These are phyloP conservation scores for Moniliella sp. DNA, from an alignment of 1,284 basidiomycete genomes.

Conservation along the genomic window DNA sequence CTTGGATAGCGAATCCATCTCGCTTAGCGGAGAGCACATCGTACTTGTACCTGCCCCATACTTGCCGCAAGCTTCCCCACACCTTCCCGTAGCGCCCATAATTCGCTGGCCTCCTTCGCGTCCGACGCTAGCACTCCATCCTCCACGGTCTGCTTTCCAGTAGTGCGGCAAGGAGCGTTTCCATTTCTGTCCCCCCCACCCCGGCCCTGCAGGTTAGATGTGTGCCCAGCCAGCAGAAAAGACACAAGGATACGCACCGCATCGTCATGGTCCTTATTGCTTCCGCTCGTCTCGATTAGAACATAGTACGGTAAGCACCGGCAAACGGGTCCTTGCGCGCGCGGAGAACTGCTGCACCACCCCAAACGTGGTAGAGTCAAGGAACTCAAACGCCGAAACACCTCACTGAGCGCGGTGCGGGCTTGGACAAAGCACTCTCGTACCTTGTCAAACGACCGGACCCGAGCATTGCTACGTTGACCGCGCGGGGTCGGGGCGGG, in stretches of 20 bases:
- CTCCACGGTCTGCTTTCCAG: constrained; percentile 56
- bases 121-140: constrained; percentile 85
- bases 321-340: constrained; percentile 34
- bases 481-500: constrained; percentile 47
- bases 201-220: too few relatives aligned
- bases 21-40: constrained; percentile 72
- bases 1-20: constrained; percentile 76
- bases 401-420: constrained; percentile 57
- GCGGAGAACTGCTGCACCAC: constrained; percentile 45
- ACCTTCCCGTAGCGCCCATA: constrained; percentile 82
- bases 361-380: constrained; percentile 69
- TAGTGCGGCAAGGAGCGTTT: constrained; percentile 62
- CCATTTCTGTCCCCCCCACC: too few relatives aligned
- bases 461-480: constrained; percentile 42
- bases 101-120: constrained; percentile 61
- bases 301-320: constrained; percentile 44
- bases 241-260: constrained; percentile 51
- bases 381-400: constrained; percentile 95
- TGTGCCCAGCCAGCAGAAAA: too few relatives aligned
- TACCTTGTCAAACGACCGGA: constrained; percentile 41
- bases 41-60: constrained; percentile 94
- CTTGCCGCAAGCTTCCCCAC: constrained; percentile 78
- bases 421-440: constrained; percentile 40
- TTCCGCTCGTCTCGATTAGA: constrained; percentile 76
- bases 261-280: constrained; percentile 78